Conservation (phyloP, 179 eudicot species). For the Silene noctiflora region DNA sequence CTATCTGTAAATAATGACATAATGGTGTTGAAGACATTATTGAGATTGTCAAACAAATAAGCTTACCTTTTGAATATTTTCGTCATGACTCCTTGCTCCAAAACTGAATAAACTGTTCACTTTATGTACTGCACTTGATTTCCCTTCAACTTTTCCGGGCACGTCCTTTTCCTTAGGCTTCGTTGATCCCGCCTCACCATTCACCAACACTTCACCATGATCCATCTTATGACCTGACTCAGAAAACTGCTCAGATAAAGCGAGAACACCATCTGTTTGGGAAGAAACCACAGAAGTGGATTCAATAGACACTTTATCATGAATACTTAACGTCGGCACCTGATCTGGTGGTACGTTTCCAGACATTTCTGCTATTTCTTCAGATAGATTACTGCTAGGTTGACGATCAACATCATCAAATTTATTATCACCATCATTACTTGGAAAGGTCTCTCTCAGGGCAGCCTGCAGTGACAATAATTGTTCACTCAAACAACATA, state of each 20-base stretch:
- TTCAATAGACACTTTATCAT: constrained; percentile 43
- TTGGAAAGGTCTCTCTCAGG: constrained; percentile 36
- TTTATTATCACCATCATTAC: constrained; percentile 38
- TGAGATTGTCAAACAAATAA: neutral
- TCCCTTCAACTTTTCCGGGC: constrained; percentile 45
- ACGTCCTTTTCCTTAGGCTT: constrained; percentile 41
- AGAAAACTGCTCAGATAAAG: constrained; percentile 34
- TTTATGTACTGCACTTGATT: constrained; percentile 43
- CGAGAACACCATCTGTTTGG: constrained; percentile 32
- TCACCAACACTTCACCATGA: constrained; percentile 38
- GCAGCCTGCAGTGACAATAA: constrained; percentile 44
- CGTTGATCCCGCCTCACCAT: constrained; percentile 49
- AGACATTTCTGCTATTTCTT: constrained; percentile 40
- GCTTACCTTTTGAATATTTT: constrained; percentile 56
- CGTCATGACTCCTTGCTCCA: constrained; percentile 57
- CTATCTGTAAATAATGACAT: neutral
- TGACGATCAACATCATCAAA: constrained; percentile 39
- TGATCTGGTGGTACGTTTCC: constrained; percentile 51
- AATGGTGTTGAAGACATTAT: constrained; percentile 1
- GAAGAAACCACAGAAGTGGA: constrained; percentile 31
- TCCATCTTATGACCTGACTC: constrained; percentile 35
- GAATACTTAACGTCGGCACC: constrained; percentile 64
- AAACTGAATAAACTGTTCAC: constrained; percentile 55
- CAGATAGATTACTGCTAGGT: constrained; percentile 35
- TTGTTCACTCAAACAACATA: constrained; percentile 6